Evolutionary conservation across 1,284 basidiomycete species (phyloP).

Genomic region (Irpex rosettiformis): DNA sequence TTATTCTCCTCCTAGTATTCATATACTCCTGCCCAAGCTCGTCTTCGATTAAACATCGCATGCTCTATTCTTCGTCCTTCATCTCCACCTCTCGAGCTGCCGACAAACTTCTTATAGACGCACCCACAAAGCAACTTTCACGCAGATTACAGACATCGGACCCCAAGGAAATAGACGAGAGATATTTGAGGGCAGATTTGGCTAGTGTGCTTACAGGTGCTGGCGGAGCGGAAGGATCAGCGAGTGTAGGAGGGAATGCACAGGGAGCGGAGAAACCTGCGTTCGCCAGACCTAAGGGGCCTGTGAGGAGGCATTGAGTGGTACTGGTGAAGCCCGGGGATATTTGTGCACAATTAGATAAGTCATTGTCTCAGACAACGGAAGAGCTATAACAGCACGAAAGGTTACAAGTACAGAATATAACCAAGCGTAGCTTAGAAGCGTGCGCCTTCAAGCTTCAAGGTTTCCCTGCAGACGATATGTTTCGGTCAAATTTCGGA

Average conservation of each 20-base stretch:
- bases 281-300: slow-evolving; percentile 63
- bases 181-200: slow-evolving; percentile 59
- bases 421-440: no score
- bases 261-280: slow-evolving; percentile 34
- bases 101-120: slow-evolving; percentile 46
- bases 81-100: slow-evolving; percentile 53
- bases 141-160: slow-evolving; percentile 83
- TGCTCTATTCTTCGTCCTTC: slow-evolving; percentile 81
- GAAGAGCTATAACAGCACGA: no score
- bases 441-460: no score
- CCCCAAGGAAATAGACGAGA: slow-evolving; percentile 66
- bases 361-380: no score
- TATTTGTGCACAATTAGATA: no score
- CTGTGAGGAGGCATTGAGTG: slow-evolving; percentile 38
- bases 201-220: slow-evolving; percentile 15
- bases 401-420: no score
- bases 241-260: slow-evolving; percentile 4
- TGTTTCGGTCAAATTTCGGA: no score
- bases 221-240: slow-evolving; percentile 13
- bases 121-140: slow-evolving; percentile 38
- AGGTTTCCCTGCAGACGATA: no score
- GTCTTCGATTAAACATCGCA: slow-evolving; percentile 79
- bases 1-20: slow-evolving; percentile 49
- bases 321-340: neutral
- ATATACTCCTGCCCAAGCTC: slow-evolving; percentile 84